Evolutionary conservation across 768 basidiomycete species (phyloP), one percentile per base, ranked within the genome.

Genomic region (Rhodocollybia butyracea): DNA sequence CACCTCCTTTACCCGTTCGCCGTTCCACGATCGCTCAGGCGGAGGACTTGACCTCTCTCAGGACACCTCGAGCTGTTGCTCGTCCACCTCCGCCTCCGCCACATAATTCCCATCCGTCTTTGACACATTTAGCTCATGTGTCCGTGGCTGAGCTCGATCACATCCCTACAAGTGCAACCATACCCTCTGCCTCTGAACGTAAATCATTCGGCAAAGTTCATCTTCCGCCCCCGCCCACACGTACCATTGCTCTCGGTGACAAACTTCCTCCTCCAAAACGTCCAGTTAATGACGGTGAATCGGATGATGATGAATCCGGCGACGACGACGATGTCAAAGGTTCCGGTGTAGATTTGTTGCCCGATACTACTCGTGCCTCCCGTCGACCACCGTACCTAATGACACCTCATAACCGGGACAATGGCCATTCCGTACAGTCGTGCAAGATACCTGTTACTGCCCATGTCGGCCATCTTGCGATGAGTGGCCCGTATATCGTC

Each of bases 181-280:
- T 67, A 2, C 57, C 67, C 5, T 58, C 64, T 26, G 55, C 61
- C 8, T 68, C 51, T n/a, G 75, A 79, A 40, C 68, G 78, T 17
- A 79, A 73, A 58, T 55, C 64, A 1, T 52, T 80, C 17, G 75
- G 76, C 24, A 61, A 67, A 40, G 65, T 67, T 32, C 77, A 69
- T 56, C 78, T 85, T 22, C 87, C 81, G 0, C 90, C 90, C 0
- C 90, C 90, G 0, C 90, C 90, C 0, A 88, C 84, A 0, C 86
- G 90, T 5, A 85, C 74, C 0, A 90, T 91, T 42, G 87, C 72
- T 1, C 73, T 79, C 0, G 85, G 87, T 0, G 86, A 85, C 60
- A 89, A 83, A 61, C 75, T 90, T 15, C 89, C 90, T 5, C 80
- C 42, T 39, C 50, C 39, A 3, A 46, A 43, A 42, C 41, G 43